These are phyloP conservation scores for Letharia lupina DNA, from an alignment of 495 filamentous ascomycete species.

Conservation along the genomic window DNA sequence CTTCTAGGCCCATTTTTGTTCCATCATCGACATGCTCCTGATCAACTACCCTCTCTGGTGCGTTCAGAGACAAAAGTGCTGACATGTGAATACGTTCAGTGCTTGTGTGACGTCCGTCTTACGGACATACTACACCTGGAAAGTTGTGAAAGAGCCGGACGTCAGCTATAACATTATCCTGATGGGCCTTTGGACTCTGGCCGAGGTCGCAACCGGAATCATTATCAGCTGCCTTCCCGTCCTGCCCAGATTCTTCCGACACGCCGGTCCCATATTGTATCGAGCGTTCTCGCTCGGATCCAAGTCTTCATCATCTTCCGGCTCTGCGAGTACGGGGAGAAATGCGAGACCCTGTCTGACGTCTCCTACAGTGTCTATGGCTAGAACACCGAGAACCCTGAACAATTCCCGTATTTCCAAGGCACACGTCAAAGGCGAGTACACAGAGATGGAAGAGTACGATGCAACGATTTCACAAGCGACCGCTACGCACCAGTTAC, in stretches of 20 bases:
- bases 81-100: not conserved
- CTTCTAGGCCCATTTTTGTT: not conserved
- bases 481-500: not conserved
- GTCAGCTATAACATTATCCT: conserved; percentile 17
- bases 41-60: not conserved
- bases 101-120: conserved; percentile 20
- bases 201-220: conserved; percentile 15
- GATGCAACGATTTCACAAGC: not conserved
- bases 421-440: not conserved
- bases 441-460: not conserved
- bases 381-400: not conserved
- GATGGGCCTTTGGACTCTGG: conserved; percentile 18
- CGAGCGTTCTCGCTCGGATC: not conserved
- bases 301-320: not conserved
- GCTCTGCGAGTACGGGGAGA: not conserved
- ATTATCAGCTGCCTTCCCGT: conserved; percentile 22
- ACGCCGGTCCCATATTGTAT: conserved; percentile 8
- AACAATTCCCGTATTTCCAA: not conserved
- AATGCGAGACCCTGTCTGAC: not conserved
- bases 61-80: not conserved
- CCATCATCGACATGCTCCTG: too few species aligned
- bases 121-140: conserved; percentile 18
- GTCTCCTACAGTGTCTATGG: not conserved
- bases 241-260: conserved; percentile 18
- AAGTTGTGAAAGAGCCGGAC: conserved; percentile 4